phyloP scores from a whole-genome alignment of 345 rosid species.

The Physaria fendleri region DNA sequence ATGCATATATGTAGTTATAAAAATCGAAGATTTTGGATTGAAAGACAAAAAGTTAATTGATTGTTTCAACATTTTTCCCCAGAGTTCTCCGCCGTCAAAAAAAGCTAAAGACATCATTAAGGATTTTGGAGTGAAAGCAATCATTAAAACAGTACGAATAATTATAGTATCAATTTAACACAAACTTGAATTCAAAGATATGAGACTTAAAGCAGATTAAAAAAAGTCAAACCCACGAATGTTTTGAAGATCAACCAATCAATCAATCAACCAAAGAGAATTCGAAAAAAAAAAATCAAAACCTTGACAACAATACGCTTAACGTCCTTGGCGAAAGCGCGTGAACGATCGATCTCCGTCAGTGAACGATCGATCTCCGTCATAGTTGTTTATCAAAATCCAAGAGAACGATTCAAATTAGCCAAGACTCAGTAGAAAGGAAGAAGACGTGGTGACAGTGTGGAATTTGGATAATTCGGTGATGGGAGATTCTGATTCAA shows the following conservation, averaged over 20 bases:
- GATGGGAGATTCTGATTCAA: slow-evolving; percentile 8
- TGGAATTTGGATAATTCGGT: slow-evolving; percentile 11
- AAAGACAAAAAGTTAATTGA: neutral
- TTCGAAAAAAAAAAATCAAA: neutral
- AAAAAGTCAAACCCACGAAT: slow-evolving; percentile 11
- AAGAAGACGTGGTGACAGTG: slow-evolving; percentile 4
- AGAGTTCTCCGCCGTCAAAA: slow-evolving; percentile 24
- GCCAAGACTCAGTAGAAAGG: too few relatives aligned
- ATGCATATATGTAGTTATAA: neutral
- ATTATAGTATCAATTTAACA: neutral
- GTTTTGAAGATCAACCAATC: neutral
- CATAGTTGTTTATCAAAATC: neutral
- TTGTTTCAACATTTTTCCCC: slow-evolving; percentile 4
- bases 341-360: neutral
- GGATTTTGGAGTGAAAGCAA: too few relatives aligned
- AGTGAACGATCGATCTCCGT: slow-evolving; percentile 4
- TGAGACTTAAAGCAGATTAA: neutral
- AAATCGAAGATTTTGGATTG: neutral
- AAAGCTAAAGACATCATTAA: neutral
- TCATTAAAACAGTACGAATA: neutral
- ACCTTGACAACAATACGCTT: slow-evolving; percentile 52
- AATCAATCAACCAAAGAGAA: neutral
- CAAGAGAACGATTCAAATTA: too few relatives aligned
- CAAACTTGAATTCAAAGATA: neutral
- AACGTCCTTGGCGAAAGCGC: too few relatives aligned